These are phyloP conservation scores for Zanthoxylum bungeanum DNA, from an alignment of 345 rosid genomes.

Conservation along the genomic window DNA sequence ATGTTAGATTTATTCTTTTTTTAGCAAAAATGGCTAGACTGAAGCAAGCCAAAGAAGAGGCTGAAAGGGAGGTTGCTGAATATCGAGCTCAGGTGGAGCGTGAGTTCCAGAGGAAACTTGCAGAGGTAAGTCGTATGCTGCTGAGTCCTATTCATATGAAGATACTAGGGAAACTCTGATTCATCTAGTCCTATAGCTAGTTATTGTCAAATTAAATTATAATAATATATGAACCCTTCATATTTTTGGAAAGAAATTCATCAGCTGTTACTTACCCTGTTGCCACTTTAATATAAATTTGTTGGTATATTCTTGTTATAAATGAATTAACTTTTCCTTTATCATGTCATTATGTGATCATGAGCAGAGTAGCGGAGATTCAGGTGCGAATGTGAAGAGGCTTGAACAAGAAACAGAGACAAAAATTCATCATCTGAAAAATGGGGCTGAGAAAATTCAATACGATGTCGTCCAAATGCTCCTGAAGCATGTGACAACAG, in stretches of 20 bases:
- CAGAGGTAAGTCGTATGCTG: conserved; percentile 52
- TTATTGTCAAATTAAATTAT: not conserved
- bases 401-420: conserved; percentile 75
- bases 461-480: conserved; percentile 81
- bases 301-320: not conserved
- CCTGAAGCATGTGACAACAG: conserved; percentile 76
- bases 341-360: not conserved
- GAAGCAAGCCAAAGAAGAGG: conserved; percentile 97
- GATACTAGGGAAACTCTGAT: not conserved
- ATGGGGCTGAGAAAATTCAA: conserved; percentile 58
- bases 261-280: not conserved
- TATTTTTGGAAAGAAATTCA: conserved; percentile 1
- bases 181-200: not conserved
- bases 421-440: conserved; percentile 60
- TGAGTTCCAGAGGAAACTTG: conserved; percentile 76
- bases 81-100: conserved; percentile 72
- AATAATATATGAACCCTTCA: not conserved
- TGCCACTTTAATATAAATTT: not conserved
- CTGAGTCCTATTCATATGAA: not conserved
- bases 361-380: conserved; percentile 83
- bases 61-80: conserved; percentile 75
- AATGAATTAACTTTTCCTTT: not conserved
- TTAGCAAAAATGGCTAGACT: conserved; percentile 76
- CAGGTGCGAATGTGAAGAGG: conserved; percentile 94
- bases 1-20: not conserved